A percentile compares a stretch with the other conserved stretches of the same genome.
Conservation (phyloP, 2,329 filamentous ascomycete species). For the Penicillium hesseltinei region DNA sequence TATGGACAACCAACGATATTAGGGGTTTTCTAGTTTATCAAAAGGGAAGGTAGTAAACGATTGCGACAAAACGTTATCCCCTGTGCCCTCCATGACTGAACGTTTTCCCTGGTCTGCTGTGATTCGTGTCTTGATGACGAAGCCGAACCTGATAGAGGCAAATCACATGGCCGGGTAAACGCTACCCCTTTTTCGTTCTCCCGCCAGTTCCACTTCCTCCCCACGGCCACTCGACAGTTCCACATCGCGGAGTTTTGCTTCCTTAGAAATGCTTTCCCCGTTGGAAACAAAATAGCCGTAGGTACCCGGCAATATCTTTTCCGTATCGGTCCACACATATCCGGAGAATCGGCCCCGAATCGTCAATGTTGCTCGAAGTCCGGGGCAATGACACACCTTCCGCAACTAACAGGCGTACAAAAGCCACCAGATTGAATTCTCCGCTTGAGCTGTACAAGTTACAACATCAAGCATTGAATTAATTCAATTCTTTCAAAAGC, state of each 20-base stretch:
- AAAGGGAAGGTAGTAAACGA: neutral
- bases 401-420: neutral
- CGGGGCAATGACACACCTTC: neutral
- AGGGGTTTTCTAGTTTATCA: neutral
- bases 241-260: neutral
- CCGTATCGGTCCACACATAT: neutral
- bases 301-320: slow-evolving; percentile 3
- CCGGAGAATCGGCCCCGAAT: slow-evolving; percentile 1
- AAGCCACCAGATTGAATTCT: neutral
- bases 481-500: neutral
- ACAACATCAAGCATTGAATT: neutral
- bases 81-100: neutral
- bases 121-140: slow-evolving; percentile 3
- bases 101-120: slow-evolving; percentile 4
- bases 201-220: slow-evolving; percentile 11
- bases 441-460: neutral
- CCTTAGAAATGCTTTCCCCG: neutral
- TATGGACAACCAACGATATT: neutral
- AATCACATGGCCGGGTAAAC: slow-evolving; percentile 15
- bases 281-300: neutral
- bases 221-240: neutral
- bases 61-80: slow-evolving; percentile 18
- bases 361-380: neutral
- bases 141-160: neutral
- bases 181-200: slow-evolving; percentile 9